Evolutionary conservation across 768 basidiomycete genomes (phyloP), one percentile per base, ranked within the genome.

Genomic region (Amyloporia xantha): DNA sequence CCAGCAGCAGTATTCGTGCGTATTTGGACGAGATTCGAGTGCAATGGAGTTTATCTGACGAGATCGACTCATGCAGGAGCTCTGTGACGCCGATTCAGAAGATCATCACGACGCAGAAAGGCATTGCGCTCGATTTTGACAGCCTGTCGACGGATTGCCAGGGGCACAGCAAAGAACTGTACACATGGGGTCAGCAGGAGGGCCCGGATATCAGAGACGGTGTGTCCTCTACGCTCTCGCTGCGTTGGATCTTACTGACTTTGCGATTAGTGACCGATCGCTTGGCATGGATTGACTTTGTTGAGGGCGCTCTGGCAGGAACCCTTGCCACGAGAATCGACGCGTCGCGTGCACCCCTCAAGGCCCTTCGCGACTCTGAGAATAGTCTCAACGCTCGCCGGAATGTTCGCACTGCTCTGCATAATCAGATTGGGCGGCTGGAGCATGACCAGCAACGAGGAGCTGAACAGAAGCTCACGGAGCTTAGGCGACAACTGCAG

Each of bases 131-230:
- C 55, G 86, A 88, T 64, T 76, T 78, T 58, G 84, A 90, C 55
- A 74, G 72, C 49, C 65, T 83, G 25, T 71, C 81, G 2, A 78
- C 84, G 54, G 82, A 89, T 58, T 59, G 74, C 6, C 83, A 90
- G 61, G 68, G 76, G 1, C 80, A 83, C 61, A 87, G 86, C 74
- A 91, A 91, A 66, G 91, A 91, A 52, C 68, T 91, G 21, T 92
- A 89, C 58, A 78, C 77, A 12, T 92, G 89, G 89, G 89, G 90
- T 11, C 88, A 91, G 62, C 59, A 62, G 1, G 84, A 91, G 57
- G 64, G 67, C 4, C 72, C 76, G 17, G 90, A 92, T 70, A 52
- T 92, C 62, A 89, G 79, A 59, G 90, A 90, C 68, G 84, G 86
- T 82, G 48, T 39, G 74, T 42, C 28, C n/a, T 26, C n/a, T 37